These are phyloP conservation scores for Eucalyptus pumila DNA, from an alignment of 345 rosid species.

Conservation along the genomic window DNA sequence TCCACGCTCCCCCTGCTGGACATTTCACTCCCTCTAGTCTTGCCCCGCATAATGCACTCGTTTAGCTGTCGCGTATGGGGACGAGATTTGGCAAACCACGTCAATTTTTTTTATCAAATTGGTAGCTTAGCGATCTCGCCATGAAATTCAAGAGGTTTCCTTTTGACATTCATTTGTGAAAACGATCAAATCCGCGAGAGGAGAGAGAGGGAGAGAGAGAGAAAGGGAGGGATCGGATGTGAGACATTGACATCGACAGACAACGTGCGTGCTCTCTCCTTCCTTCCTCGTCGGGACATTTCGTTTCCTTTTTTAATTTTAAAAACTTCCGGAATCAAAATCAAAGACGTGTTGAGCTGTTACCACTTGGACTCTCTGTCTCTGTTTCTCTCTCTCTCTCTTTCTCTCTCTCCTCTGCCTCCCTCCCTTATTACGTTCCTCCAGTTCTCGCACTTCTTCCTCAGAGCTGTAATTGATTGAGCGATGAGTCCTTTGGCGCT, in stretches of 20 bases:
- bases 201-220: background rate
- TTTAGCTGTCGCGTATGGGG: background rate
- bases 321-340: background rate
- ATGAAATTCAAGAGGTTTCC: background rate
- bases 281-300: background rate
- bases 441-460: background rate
- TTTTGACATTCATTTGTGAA: background rate
- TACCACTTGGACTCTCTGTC: conserved; percentile 3
- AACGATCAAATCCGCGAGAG: background rate
- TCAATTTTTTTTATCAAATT: background rate
- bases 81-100: background rate
- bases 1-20: background rate
- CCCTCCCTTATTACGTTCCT: background rate
- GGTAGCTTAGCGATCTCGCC: background rate
- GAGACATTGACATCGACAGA: background rate
- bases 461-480: conserved; percentile 42
- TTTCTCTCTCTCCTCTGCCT: background rate
- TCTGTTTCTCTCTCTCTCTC: background rate
- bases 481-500: background rate
- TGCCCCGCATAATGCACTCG: background rate
- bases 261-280: background rate
- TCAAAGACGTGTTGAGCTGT: conserved; percentile 78
- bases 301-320: background rate
- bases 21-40: background rate
- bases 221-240: background rate